These are phyloP conservation scores for Blastocrithidia nonstop DNA, from an alignment of 208 protist genomes.

Conservation along the genomic window DNA sequence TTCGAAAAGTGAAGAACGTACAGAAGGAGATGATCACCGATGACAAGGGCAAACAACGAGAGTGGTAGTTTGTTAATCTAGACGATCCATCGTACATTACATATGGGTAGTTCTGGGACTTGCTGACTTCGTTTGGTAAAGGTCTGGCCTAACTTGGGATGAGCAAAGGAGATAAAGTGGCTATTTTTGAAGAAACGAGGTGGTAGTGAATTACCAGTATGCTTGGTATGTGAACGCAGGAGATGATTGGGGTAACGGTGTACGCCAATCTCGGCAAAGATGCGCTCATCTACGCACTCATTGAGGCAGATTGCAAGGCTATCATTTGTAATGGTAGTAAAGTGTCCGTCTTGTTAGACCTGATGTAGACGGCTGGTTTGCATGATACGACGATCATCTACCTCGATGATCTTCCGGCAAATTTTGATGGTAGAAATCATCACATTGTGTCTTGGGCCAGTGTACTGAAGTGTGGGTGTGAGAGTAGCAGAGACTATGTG, in stretches of 20 bases:
- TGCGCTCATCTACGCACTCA: slow-evolving; percentile 59
- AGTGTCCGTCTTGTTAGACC: slow-evolving; percentile 19
- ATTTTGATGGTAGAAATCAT: slow-evolving; percentile 9
- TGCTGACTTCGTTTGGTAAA: slow-evolving; percentile 30
- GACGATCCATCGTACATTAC: slow-evolving; percentile 29
- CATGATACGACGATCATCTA: slow-evolving; percentile 26
- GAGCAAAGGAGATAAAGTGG: slow-evolving; percentile 15
- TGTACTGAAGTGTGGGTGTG: slow-evolving; percentile 32
- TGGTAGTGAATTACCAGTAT: slow-evolving; percentile 74
- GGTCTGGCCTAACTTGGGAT: slow-evolving; percentile 43
- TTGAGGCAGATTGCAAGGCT: slow-evolving; percentile 46
- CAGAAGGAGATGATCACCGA: slow-evolving; percentile 14
- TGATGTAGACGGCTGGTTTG: slow-evolving; percentile 7
- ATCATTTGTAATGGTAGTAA: slow-evolving; percentile 64
- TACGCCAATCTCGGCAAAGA: slow-evolving; percentile 80
- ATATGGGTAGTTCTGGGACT: slow-evolving; percentile 37
- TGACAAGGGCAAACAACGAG: slow-evolving; percentile 26
- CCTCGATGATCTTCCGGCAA: slow-evolving; percentile 34
- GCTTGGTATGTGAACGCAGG: slow-evolving; percentile 52
- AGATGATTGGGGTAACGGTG: slow-evolving; percentile 50
- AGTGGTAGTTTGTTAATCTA: slow-evolving; percentile 30
- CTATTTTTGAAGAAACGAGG: slow-evolving; percentile 76
- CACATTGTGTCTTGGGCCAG: slow-evolving; percentile 20
- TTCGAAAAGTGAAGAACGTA: slow-evolving; percentile 26
- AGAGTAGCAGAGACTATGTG: slow-evolving; percentile 6